Conservation (phyloP, 306 rosid genomes). For the Elaeagnus macrophylla region DNA sequence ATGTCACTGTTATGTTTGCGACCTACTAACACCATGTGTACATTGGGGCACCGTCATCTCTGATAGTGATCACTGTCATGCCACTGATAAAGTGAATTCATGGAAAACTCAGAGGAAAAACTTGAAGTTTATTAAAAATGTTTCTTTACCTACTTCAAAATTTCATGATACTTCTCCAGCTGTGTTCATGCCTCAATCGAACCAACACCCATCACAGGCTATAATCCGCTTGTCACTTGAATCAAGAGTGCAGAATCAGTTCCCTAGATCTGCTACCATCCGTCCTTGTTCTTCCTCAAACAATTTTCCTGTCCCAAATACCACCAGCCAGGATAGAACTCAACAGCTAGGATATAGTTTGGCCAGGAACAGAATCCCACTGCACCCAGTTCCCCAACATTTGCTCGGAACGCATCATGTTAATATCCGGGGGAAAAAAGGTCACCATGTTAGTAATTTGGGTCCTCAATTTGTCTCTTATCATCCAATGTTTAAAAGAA, state of each 20-base stretch:
- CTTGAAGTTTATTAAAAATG: conserved; percentile 25
- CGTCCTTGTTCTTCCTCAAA: conserved; percentile 18
- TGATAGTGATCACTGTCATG: conserved; percentile 57
- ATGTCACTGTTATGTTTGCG: conserved; percentile 89
- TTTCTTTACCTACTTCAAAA: conserved; percentile 30
- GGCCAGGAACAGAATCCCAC: conserved; percentile 28
- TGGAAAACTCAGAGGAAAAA: conserved; percentile 50
- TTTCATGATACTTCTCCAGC: conserved; percentile 11
- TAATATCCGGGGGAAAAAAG: conserved; percentile 32
- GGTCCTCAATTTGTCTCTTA: conserved; percentile 20
- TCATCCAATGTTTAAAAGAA: conserved; percentile 25
- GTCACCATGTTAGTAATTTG: conserved; percentile 16
- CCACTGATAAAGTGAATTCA: conserved; percentile 44
- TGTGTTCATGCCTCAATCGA: conserved; percentile 12
- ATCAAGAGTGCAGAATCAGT: conserved; percentile 24
- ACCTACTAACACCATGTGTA: conserved; percentile 59
- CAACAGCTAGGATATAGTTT: conserved; percentile 18
- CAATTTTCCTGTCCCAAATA: conserved; percentile 18
- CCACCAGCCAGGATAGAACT: conserved; percentile 27
- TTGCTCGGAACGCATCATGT: conserved; percentile 24
- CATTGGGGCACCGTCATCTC: conserved; percentile 42
- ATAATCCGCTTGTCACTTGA: conserved; percentile 23
- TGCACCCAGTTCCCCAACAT: conserved; percentile 14
- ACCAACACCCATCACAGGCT: conserved; percentile 15
- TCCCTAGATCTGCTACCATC: conserved; percentile 19